Percentiles rank a stretch among this genome's conserved stretches.
Conservation (phyloP, 106 monocot species). For the Allium cepa region DNA sequence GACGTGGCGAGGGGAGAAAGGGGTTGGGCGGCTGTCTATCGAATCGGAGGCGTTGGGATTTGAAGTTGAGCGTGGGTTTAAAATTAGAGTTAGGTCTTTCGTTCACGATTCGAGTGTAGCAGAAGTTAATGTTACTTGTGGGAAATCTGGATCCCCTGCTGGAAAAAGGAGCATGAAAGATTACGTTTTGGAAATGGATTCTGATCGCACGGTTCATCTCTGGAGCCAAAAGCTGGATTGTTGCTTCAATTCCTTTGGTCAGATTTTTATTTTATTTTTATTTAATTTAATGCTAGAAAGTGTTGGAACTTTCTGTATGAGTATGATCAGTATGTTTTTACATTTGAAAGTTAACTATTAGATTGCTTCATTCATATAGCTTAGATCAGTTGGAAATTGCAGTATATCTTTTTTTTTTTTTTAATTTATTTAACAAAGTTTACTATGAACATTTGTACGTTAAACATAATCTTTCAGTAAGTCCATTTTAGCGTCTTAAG, state of each 20-base stretch:
- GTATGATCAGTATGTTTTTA: background rate
- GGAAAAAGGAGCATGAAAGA: constrained; percentile 48
- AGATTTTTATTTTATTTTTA: background rate
- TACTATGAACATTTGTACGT: too few species aligned
- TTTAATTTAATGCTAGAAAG: background rate
- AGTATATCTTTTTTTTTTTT: background rate
- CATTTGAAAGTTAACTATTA: background rate
- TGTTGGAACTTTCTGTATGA: background rate
- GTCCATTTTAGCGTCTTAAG: too few species aligned
- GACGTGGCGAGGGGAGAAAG: constrained; percentile 33
- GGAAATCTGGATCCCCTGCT: background rate
- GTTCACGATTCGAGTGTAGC: constrained; percentile 1
- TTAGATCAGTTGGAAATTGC: background rate
- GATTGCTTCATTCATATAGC: too few species aligned
- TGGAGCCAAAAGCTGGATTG: constrained; percentile 41
- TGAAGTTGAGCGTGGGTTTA: constrained; percentile 18
- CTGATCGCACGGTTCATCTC: constrained; percentile 13
- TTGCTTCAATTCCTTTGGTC: constrained; percentile 61
- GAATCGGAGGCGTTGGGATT: constrained; percentile 73
- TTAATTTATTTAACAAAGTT: too few species aligned
- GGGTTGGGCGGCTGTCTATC: constrained; percentile 24
- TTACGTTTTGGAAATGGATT: constrained; percentile 48
- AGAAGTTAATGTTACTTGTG: background rate
- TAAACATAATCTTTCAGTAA: too few species aligned
- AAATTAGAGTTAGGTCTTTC: constrained; percentile 37